Base-by-base conservation (phyloP, 306 rosid species). In the Castanea sativa region DNA sequence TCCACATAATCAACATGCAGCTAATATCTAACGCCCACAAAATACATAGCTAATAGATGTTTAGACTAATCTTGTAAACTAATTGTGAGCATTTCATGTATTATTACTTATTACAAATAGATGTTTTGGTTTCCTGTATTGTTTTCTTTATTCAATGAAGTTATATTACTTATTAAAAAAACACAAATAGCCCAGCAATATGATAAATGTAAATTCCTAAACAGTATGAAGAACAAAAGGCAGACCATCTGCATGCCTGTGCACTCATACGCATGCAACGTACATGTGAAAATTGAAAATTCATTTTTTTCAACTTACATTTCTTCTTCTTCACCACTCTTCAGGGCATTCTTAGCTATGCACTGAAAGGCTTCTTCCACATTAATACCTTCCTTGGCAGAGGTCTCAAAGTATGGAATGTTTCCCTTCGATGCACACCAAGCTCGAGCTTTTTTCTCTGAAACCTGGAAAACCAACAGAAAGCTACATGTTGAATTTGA, bases 381-480 rank as follows among this genome's bases (percentile, higher is more conserved):
- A 49, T 96, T 96, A 84, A 91, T 33, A 74, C 99, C 99, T 86
- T 93, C 99, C 90, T 96, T 96, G 56, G 98, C 99, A 77, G 99
- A 96, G 10, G 99, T 96, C 91, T 96, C 99, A 79, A 89, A 96
- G 88, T 96, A 96, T 25, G 97, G 99, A 80, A 96, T 96, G 83
- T 93, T 92, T 84, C 99, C 99, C 83, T 96, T 96, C 5, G 98
- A 87, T 72, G 98, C 98, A 90, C 99, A 96, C 99, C 99, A 96
- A 59, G 98, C 99, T 35, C 96, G 93, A 60, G 99, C 99, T 80
- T 96, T 96, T 87, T 93, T 96, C 84, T 91, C 98, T 0, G 99
- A 91, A 55, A 96, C 99, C 99, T 96, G 83, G 68, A 67, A 59
- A 64, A 76, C 35, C 32, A 76, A 73, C 43, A 76, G 70, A 77